A percentile compares a stretch with the other conserved stretches of the same genome.
These are phyloP conservation scores for Picochlorum sp. DNA, from an alignment of 139 green algal genomes.

Conservation along the genomic window DNA sequence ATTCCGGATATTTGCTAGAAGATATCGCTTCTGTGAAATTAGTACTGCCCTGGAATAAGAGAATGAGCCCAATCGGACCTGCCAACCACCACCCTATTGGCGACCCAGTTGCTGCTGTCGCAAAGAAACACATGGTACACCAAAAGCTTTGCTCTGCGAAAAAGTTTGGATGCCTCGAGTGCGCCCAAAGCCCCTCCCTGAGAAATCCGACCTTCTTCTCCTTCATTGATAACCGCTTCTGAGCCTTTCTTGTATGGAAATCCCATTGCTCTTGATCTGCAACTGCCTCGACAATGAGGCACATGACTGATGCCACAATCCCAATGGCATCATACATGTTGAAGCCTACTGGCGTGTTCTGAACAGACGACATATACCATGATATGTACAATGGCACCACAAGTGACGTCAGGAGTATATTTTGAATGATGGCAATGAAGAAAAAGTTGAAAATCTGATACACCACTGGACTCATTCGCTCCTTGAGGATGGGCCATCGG, in stretches of 20 bases:
- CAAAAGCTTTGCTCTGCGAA: slow-evolving; percentile 29
- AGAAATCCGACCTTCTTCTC: slow-evolving; percentile 17
- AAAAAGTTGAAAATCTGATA: slow-evolving; percentile 31
- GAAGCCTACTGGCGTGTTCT: not conserved
- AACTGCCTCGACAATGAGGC: slow-evolving; percentile 18
- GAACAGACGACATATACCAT: slow-evolving; percentile 4
- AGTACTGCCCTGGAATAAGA: slow-evolving; percentile 21
- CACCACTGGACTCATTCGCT: slow-evolving; percentile 9
- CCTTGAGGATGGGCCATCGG: slow-evolving; percentile 17
- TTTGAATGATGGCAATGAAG: slow-evolving; percentile 26
- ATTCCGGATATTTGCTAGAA: slow-evolving; percentile 24
- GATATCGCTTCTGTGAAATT: slow-evolving; percentile 26
- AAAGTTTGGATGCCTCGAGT: slow-evolving; percentile 26
- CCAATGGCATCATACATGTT: slow-evolving; percentile 17
- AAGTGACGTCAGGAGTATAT: slow-evolving; percentile 21
- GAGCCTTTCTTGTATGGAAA: slow-evolving; percentile 21
- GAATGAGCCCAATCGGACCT: slow-evolving; percentile 1
- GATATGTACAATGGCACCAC: slow-evolving; percentile 15
- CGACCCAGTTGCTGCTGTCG: slow-evolving; percentile 11
- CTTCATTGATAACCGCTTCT: slow-evolving; percentile 2
- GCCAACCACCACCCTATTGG: slow-evolving; percentile 23
- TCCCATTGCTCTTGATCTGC: slow-evolving; percentile 30
- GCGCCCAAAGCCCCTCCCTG: slow-evolving; percentile 16
- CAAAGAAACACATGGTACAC: slow-evolving; percentile 27
- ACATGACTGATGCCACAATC: slow-evolving; percentile 2